Conservation (phyloP, 192 early-diverging fungal genomes). For the Chytriomyces sp. region DNA sequence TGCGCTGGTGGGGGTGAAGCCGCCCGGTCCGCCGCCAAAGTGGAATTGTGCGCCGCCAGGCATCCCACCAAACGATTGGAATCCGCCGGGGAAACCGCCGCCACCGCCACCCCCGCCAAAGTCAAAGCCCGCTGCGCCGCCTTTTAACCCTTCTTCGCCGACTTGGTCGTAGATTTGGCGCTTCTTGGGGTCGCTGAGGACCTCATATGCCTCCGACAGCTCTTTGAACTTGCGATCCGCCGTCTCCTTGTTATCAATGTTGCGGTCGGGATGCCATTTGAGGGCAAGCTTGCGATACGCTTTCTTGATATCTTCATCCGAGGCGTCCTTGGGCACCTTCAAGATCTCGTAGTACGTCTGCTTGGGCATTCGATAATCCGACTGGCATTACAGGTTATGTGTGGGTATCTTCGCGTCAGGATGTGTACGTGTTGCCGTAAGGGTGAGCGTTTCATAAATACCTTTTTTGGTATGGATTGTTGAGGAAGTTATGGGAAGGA, state of each 20-base stretch:
- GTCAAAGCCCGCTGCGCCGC: slow-evolving; percentile 60
- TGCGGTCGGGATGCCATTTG: slow-evolving; percentile 83
- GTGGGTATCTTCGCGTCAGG: no score
- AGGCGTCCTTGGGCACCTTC: slow-evolving; percentile 59
- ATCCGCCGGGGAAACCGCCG: slow-evolving; percentile 32
- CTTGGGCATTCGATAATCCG: no score
- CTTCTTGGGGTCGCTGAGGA: slow-evolving; percentile 58
- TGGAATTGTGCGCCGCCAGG: slow-evolving; percentile 29
- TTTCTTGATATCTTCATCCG: slow-evolving; percentile 72
- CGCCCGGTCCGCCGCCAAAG: slow-evolving; percentile 48
- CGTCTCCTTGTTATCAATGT: slow-evolving; percentile 63
- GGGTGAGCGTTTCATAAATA: neutral
- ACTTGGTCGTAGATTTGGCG: slow-evolving; percentile 57
- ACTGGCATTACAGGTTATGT: no score
- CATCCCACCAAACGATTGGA: slow-evolving; percentile 65
- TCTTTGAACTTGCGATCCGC: slow-evolving; percentile 81
- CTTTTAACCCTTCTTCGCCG: slow-evolving; percentile 62
- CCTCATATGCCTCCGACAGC: slow-evolving; percentile 63
- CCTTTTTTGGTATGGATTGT: neutral
- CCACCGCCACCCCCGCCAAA: slow-evolving; percentile 44
- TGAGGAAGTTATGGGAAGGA: neutral
- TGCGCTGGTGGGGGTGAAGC: slow-evolving; percentile 75
- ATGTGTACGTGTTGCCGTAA: no score
- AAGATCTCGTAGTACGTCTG: slow-evolving; percentile 70
- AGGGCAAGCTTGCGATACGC: slow-evolving; percentile 66